phyloP scores from a whole-genome alignment of 306 rosid genomes.

The Pyrus betulifolia region DNA sequence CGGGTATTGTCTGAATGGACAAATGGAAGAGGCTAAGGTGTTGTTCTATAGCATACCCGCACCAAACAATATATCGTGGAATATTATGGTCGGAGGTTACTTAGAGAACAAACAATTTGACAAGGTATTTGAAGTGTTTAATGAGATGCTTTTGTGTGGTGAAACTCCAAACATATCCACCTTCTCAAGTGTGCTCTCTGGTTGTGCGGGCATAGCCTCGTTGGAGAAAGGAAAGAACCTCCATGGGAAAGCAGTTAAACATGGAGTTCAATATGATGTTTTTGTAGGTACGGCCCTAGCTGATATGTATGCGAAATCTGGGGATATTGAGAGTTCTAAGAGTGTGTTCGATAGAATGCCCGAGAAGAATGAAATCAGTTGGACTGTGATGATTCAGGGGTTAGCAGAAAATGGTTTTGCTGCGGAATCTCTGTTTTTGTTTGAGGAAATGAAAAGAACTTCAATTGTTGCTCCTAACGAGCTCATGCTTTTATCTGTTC shows the following conservation, averaged over 20 bases:
- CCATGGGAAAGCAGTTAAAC: conserved; percentile 6
- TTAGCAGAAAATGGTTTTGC: conserved; percentile 11
- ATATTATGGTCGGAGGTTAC: conserved; percentile 1
- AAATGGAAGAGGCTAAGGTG: conserved; percentile 12
- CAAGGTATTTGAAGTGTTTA: background rate
- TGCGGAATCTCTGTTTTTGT: background rate
- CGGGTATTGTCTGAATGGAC: conserved; percentile 3
- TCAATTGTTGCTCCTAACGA: conserved; percentile 6
- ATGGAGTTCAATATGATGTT: background rate
- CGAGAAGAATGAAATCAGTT: conserved; percentile 1
- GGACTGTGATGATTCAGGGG: conserved; percentile 13
- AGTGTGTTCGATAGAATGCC: background rate
- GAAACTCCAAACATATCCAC: background rate
- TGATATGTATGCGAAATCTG: conserved; percentile 10
- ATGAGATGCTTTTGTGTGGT: conserved; percentile 10
- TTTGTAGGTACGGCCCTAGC: background rate
- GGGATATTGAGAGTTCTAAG: conserved; percentile 11
- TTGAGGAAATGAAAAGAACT: conserved; percentile 8
- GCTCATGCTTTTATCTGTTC: conserved; percentile 3
- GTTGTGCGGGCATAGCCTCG: conserved; percentile 12
- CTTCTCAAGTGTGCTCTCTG: conserved; percentile 1
- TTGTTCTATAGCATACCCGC: conserved; percentile 3
- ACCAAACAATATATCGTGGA: conserved; percentile 6
- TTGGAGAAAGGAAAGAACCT: conserved; percentile 6
- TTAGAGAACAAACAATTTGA: conserved; percentile 5